A percentile compares a stretch with the other conserved stretches of the same genome.
Conservation (phyloP, 2,329 filamentous ascomycete species). For the Alternaria triticina region DNA sequence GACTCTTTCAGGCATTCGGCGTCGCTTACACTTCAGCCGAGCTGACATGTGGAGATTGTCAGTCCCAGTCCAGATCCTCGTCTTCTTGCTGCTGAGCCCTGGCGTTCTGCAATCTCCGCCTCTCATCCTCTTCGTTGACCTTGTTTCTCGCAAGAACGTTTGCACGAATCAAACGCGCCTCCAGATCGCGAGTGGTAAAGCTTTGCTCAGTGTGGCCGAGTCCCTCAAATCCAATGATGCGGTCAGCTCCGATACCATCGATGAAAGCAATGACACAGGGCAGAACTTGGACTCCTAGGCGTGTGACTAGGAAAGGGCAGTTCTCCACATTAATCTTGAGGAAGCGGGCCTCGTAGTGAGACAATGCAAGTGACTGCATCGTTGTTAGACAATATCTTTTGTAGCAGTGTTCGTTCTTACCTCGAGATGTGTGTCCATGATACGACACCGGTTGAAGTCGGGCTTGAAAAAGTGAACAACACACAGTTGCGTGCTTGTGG, state of each 20-base stretch:
- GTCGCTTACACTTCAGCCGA: background rate
- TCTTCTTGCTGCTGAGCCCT: slow-evolving; percentile 46
- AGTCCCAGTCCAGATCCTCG: slow-evolving; percentile 61
- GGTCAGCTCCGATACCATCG: slow-evolving; percentile 61
- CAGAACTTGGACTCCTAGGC: slow-evolving; percentile 63
- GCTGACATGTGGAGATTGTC: slow-evolving; percentile 14
- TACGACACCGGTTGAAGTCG: slow-evolving; percentile 66
- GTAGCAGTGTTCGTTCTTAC: slow-evolving; percentile 27
- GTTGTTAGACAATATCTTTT: background rate
- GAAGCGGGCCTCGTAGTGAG: slow-evolving; percentile 65
- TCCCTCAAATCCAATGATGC: slow-evolving; percentile 66
- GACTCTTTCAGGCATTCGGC: background rate
- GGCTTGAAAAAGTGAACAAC: slow-evolving; percentile 70
- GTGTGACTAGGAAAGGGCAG: slow-evolving; percentile 64
- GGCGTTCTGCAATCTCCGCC: slow-evolving; percentile 32
- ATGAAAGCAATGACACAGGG: slow-evolving; percentile 66
- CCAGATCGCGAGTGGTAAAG: slow-evolving; percentile 62
- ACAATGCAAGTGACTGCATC: slow-evolving; percentile 56
- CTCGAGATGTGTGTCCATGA: slow-evolving; percentile 67
- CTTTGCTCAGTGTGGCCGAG: slow-evolving; percentile 60
- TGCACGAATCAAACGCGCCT: slow-evolving; percentile 58
- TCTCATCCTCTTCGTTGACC: slow-evolving; percentile 54
- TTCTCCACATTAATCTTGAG: slow-evolving; percentile 66
- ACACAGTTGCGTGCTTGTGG: slow-evolving; percentile 63
- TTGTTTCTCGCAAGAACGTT: slow-evolving; percentile 61